These are phyloP conservation scores for Rhododendron simsii DNA, from an alignment of 148 eudicot genomes.

Conservation along the genomic window DNA sequence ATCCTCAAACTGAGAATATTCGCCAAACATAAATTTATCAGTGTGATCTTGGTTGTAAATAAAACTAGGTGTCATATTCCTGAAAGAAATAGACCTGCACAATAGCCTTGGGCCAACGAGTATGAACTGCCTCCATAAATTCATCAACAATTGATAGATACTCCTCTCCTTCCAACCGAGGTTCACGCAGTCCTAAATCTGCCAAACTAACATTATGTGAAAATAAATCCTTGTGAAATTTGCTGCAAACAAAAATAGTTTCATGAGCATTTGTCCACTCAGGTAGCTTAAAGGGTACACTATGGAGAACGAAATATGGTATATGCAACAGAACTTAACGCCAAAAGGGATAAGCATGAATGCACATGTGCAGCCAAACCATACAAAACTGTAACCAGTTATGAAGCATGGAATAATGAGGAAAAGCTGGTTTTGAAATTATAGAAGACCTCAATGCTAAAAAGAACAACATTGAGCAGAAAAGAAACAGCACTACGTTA, in stretches of 20 bases:
- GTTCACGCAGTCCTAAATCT: slow-evolving; percentile 95
- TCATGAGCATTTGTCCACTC: background rate
- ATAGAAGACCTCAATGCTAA: background rate
- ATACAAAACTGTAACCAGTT: background rate
- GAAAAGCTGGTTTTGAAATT: background rate
- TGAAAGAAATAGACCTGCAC: slow-evolving; percentile 68
- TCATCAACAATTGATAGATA: slow-evolving; percentile 83
- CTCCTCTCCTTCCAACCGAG: slow-evolving; percentile 93
- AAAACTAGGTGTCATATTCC: slow-evolving; percentile 1
- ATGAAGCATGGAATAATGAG: background rate
- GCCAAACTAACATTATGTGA: slow-evolving; percentile 26
- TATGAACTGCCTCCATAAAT: slow-evolving; percentile 90
- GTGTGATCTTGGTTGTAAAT: slow-evolving; percentile 9
- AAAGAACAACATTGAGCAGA: background rate
- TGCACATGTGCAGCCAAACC: background rate
- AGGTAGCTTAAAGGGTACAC: background rate
- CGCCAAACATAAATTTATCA: slow-evolving; percentile 9
- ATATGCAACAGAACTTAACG: background rate
- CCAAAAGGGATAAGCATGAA: background rate
- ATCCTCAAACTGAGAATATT: slow-evolving; percentile 80
- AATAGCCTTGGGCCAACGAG: slow-evolving; percentile 99
- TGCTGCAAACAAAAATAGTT: background rate
- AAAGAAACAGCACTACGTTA: slow-evolving; percentile 6
- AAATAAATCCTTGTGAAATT: background rate
- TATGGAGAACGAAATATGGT: background rate